Percentiles rank a stretch among this genome's conserved stretches.
Conservation (phyloP, 345 rosid genomes). For the Stellera chamaejasme region DNA sequence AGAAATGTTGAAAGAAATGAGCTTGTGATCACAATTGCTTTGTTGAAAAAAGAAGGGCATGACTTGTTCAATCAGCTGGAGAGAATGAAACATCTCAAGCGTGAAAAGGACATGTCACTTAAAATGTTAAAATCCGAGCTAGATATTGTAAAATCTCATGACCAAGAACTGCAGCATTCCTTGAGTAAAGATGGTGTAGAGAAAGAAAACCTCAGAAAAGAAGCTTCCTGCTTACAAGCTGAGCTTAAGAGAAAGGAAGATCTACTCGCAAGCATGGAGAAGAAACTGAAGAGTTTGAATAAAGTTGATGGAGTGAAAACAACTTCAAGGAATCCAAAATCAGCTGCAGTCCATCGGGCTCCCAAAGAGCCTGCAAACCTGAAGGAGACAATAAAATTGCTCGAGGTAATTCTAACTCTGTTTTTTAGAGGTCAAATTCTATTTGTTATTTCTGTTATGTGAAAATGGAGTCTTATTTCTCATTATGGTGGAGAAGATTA, state of each 20-base stretch:
- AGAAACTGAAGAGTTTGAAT: slow-evolving; percentile 47
- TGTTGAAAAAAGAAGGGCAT: slow-evolving; percentile 39
- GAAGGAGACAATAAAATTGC: slow-evolving; percentile 47
- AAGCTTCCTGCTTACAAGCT: slow-evolving; percentile 40
- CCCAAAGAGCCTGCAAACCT: slow-evolving; percentile 48
- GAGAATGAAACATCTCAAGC: slow-evolving; percentile 28
- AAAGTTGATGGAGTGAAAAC: slow-evolving; percentile 32
- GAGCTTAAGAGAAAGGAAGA: slow-evolving; percentile 70
- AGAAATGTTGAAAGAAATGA: slow-evolving; percentile 34
- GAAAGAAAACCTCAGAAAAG: slow-evolving; percentile 61
- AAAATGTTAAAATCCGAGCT: slow-evolving; percentile 36
- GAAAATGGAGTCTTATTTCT: neutral
- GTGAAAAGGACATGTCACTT: slow-evolving; percentile 37
- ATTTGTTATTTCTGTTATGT: neutral
- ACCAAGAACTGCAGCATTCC: slow-evolving; percentile 39
- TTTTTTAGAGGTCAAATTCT: neutral
- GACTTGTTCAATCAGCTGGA: slow-evolving; percentile 32
- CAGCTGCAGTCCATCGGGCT: slow-evolving; percentile 28
- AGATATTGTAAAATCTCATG: slow-evolving; percentile 31
- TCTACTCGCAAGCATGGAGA: slow-evolving; percentile 33
- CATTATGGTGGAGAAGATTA: neutral
- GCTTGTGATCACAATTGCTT: slow-evolving; percentile 26
- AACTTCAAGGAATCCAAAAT: slow-evolving; percentile 33
- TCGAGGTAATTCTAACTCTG: slow-evolving; percentile 45
- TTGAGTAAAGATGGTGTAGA: slow-evolving; percentile 42